Percentiles rank a stretch among this genome's conserved stretches.
Evolutionary conservation across 352 stramenopile genomes (phyloP).

Genomic region (Lagenidium giganteum): DNA sequence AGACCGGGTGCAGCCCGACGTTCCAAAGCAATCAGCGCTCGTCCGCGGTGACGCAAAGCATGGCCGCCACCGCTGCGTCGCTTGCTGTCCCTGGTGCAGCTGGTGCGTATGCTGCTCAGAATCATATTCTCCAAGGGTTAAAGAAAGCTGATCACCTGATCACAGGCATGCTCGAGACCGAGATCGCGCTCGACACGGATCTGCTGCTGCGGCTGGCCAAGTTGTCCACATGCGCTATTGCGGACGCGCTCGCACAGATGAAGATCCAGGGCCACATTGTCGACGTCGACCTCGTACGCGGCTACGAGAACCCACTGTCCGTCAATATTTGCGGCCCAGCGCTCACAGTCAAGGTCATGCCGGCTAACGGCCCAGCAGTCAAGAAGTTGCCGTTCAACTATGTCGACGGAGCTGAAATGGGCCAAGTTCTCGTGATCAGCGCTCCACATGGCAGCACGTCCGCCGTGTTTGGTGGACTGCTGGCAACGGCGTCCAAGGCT

Average conservation of each 20-base stretch:
- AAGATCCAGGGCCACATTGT: constrained; percentile 56
- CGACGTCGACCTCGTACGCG: constrained; percentile 43
- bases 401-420: constrained; percentile 43
- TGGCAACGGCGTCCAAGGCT: constrained; percentile 50
- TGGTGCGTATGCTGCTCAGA: constrained; percentile 13
- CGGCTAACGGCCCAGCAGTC: constrained; percentile 29
- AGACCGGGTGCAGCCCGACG: constrained; percentile 35
- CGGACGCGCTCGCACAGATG: constrained; percentile 49
- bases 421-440: constrained; percentile 62
- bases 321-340: constrained; percentile 54
- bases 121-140: constrained; percentile 12
- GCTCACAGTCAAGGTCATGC: constrained; percentile 52
- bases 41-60: neutral
- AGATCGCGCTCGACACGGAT: constrained; percentile 33
- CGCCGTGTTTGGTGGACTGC: constrained; percentile 47
- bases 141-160: constrained; percentile 30
- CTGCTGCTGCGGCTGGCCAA: constrained; percentile 49
- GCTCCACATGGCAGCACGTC: constrained; percentile 27
- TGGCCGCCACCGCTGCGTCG: constrained; percentile 3
- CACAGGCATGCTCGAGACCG: constrained; percentile 38
- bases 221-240: constrained; percentile 55
- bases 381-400: constrained; percentile 51
- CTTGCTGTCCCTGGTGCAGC: constrained; percentile 15
- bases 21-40: constrained; percentile 63
- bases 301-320: constrained; percentile 27